Base-by-base conservation (phyloP, 78 protist genomes). In the Corallochytrium limacisporum region DNA sequence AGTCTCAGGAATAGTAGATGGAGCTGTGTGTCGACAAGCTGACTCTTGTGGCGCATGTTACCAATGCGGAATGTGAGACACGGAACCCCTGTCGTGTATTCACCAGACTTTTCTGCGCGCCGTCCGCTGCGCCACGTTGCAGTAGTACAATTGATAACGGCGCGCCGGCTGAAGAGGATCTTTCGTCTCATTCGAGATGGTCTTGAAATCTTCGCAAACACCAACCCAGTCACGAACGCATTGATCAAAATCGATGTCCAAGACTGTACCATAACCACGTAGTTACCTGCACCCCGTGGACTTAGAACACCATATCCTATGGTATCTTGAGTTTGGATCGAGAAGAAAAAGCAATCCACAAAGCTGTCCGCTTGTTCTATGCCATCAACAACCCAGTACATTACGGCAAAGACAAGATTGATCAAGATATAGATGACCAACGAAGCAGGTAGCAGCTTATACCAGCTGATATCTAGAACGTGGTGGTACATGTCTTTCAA, bases 121-220 rank as follows among this genome's bases (percentile, higher is more conserved):
- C 49, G 31, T 20, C 49, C 49, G 31, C 49, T 18, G 31, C 18
- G 31, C 49, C 49, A 18, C 49, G 18, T 20, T 18, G 31, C 49
- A 44, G 16, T 18, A 20, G 18, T 44, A 44, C 49, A 44, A 44
- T 44, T 53, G 31, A 53, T 15, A 0, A 53, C 12, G 28, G 59
- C 59, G 22, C 18, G 37, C 18, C 28, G 18, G 15, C 59, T 53
- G 59, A 24, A 24, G 22, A 53, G 20, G 22, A 53, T 24, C 37
- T 53, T 53, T 20, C 26, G 59, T 24, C 26, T 53, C 22, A 53
- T 15, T 0, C 28, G 22, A n/a, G 31, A 18, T 24, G 59, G 59
- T 20, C 59, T 20, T 13, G 59, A 53, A 24, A 53, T 53, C 59
- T 53, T 53, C 28, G 59, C 59, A 53, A 53, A 53, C 59, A 53